These are phyloP conservation scores for Leonotis leonurus DNA, from an alignment of 257 asterid genomes.

Conservation along the genomic window DNA sequence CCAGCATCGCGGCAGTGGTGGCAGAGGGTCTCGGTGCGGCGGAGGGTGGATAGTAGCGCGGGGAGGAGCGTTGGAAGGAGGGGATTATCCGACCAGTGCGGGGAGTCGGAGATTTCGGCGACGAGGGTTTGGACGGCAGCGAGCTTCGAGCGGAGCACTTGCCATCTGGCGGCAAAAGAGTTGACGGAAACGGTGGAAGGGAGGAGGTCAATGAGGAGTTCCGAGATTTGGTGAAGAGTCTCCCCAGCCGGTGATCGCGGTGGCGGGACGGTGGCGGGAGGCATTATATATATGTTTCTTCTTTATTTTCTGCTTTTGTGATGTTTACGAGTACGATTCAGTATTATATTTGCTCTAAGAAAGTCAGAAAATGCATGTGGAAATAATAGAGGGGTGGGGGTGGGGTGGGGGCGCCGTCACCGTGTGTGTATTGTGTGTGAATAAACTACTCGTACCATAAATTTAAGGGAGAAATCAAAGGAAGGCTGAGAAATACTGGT, in stretches of 20 bases:
- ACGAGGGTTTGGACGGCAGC: conserved; percentile 41
- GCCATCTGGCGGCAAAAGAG: conserved; percentile 72
- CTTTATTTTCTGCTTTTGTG: conserved; percentile 19
- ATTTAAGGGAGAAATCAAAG: neutral
- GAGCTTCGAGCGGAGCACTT: conserved; percentile 64
- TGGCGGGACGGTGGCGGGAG: conserved; percentile 45
- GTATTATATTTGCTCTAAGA: neutral
- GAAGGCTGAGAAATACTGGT: neutral
- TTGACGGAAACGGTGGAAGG: conserved; percentile 48
- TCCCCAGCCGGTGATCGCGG: conserved; percentile 28
- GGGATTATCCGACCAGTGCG: conserved; percentile 76
- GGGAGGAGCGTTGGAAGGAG: conserved; percentile 60
- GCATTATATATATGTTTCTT: conserved; percentile 3
- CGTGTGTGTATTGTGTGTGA: conserved; percentile 8
- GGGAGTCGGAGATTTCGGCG: conserved; percentile 51
- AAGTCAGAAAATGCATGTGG: conserved; percentile 34
- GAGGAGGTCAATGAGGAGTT: conserved; percentile 36
- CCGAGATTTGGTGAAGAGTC: conserved; percentile 32
- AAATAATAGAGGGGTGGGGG: conserved; percentile 17
- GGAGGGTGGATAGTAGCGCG: conserved; percentile 45
- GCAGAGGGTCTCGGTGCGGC: conserved; percentile 50
- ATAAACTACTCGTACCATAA: neutral
- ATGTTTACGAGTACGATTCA: conserved; percentile 10
- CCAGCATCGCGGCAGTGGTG: conserved; percentile 48
- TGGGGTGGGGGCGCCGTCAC: neutral